Conservation (phyloP, 805 yeast genomes). For the Zygosaccharomyces kombuchaensis region DNA sequence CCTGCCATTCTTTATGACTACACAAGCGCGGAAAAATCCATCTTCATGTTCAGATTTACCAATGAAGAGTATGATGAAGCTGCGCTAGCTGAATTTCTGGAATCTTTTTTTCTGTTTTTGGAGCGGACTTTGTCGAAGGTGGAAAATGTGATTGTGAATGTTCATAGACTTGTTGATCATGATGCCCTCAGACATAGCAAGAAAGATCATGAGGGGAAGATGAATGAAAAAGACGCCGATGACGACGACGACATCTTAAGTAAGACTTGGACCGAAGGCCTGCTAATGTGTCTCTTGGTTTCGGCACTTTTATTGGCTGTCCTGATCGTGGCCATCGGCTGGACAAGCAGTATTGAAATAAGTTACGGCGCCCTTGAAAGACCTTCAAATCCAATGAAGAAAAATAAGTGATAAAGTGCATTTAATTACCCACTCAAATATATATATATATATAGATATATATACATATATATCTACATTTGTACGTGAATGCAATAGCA, state of each 20-base stretch:
- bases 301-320: conserved; percentile 54
- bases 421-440: conserved; percentile 5
- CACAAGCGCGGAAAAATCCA: conserved; percentile 16
- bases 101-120: conserved; percentile 21
- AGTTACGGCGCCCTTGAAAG: conserved; percentile 81
- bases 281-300: conserved; percentile 71
- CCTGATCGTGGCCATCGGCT: conserved; percentile 57
- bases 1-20: conserved; percentile 22
- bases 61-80: conserved; percentile 22
- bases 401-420: conserved; percentile 19
- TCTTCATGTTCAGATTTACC: conserved; percentile 25
- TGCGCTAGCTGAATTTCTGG: conserved; percentile 27
- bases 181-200: not conserved
- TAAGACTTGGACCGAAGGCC: conserved; percentile 46
- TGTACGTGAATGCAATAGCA: not conserved
- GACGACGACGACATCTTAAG: conserved; percentile 26
- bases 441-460: conserved; percentile 12
- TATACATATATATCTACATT: conserved; percentile 7
- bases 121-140: conserved; percentile 20
- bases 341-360: conserved; percentile 69
- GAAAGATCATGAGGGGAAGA: conserved; percentile 7
- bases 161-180: conserved; percentile 3
- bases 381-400: conserved; percentile 34
- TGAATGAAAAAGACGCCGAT: conserved; percentile 2
- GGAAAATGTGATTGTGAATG: conserved; percentile 24